Conservation (phyloP, 768 basidiomycete genomes). For the Roridomyces roridus region DNA sequence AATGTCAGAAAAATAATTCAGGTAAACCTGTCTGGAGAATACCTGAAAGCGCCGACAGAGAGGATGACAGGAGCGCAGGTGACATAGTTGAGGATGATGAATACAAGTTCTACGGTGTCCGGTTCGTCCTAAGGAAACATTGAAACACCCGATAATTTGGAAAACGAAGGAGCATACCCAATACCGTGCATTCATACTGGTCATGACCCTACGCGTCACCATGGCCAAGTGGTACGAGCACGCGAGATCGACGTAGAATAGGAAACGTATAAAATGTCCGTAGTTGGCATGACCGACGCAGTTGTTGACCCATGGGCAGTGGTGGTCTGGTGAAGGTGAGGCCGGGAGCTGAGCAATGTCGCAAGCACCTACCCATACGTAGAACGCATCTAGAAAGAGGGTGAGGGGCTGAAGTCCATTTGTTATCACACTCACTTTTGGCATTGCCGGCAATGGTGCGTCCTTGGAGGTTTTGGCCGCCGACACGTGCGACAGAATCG, state of each 20-base stretch:
- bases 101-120: constrained; percentile 70
- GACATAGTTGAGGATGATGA: constrained; percentile 88
- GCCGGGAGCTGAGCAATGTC: constrained; percentile 12
- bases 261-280: constrained; percentile 87
- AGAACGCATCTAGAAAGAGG: constrained; percentile 69
- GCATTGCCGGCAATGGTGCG: constrained; percentile 94
- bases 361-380: constrained; percentile 74
- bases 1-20: background rate
- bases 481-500: constrained; percentile 89
- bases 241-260: constrained; percentile 91
- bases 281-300: constrained; percentile 95
- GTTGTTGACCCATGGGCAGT: constrained; percentile 94
- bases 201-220: constrained; percentile 70
- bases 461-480: constrained; percentile 83
- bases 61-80: constrained; percentile 86
- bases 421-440: constrained; percentile 58
- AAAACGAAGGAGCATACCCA: constrained; percentile 51
- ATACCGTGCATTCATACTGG: constrained; percentile 47
- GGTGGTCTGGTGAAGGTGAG: constrained; percentile 64
- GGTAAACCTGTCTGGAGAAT: background rate
- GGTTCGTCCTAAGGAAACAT: constrained; percentile 66
- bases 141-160: background rate
- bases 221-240: constrained; percentile 89
- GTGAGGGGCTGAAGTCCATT: background rate
- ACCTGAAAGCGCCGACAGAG: constrained; percentile 92